Percentiles rank a stretch among this genome's conserved stretches.
phyloP scores from a whole-genome alignment of 768 basidiomycete genomes.

The Termitomyces sp. region DNA sequence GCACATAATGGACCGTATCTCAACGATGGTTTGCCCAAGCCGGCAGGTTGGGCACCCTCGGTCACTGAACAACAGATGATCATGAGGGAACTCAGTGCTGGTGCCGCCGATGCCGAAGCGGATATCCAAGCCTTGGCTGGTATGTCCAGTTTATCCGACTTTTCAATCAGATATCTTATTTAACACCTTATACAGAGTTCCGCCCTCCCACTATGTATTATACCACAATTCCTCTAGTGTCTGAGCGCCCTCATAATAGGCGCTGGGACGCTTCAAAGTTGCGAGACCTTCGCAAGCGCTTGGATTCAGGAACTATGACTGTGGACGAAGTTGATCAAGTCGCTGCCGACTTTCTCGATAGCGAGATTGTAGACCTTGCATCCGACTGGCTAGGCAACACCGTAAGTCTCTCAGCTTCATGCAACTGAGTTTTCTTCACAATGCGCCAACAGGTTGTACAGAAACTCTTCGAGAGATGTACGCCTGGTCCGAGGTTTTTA shows the following conservation, averaged over 20 bases:
- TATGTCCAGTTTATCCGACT: constrained; percentile 35
- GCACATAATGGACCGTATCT: constrained; percentile 54
- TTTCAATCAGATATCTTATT: background rate
- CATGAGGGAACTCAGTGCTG: constrained; percentile 85
- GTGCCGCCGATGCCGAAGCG: constrained; percentile 72
- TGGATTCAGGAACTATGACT: constrained; percentile 86
- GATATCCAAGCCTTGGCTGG: constrained; percentile 87
- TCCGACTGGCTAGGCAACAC: constrained; percentile 99
- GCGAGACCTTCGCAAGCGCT: constrained; percentile 89
- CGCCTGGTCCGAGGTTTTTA: constrained; percentile 68
- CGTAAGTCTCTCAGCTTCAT: constrained; percentile 33
- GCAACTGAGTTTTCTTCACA: constrained; percentile 5
- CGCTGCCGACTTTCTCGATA: constrained; percentile 86
- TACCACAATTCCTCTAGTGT: constrained; percentile 88
- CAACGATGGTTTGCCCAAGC: constrained; percentile 56
- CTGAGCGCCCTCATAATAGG: constrained; percentile 79
- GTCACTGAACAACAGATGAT: constrained; percentile 97
- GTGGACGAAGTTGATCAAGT: constrained; percentile 89
- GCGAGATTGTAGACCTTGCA: constrained; percentile 91
- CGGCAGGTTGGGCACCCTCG: constrained; percentile 63
- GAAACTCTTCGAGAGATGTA: constrained; percentile 93
- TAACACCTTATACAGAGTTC: constrained; percentile 60
- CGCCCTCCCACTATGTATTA: constrained; percentile 95
- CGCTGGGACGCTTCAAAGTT: constrained; percentile 93
- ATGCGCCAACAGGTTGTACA: constrained; percentile 73